These are phyloP conservation scores for Middelhovenomyces tepae DNA, from an alignment of 805 yeast species.

Conservation along the genomic window DNA sequence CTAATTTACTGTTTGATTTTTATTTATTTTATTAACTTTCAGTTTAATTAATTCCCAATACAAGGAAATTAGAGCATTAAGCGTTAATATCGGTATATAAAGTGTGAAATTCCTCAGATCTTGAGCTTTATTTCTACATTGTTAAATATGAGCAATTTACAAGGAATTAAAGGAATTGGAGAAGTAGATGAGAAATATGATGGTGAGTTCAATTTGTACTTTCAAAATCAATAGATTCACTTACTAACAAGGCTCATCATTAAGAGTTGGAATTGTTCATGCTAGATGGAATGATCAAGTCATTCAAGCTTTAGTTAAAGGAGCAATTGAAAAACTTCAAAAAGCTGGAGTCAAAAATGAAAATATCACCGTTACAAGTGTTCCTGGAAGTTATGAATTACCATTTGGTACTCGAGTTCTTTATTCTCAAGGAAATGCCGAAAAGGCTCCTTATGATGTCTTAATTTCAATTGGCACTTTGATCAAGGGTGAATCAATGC, in stretches of 20 bases:
- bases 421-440: conserved; percentile 10
- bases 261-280: conserved; percentile 80
- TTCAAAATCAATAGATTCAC: background rate
- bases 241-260: conserved; percentile 20
- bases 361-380: conserved; percentile 73
- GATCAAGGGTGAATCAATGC: conserved; percentile 96
- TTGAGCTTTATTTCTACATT: no score
- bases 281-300: conserved; percentile 89
- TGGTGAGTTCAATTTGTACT: conserved; percentile 26
- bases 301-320: conserved; percentile 70
- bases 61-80: no score
- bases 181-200: conserved; percentile 58
- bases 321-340: conserved; percentile 54
- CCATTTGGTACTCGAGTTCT: conserved; percentile 64
- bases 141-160: no score
- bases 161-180: conserved; percentile 79
- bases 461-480: conserved; percentile 89
- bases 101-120: no score
- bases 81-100: no score
- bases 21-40: no score
- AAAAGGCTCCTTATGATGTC: conserved; percentile 44
- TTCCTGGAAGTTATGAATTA: conserved; percentile 92
- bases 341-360: conserved; percentile 64
- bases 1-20: no score
- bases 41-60: no score